Base-by-base conservation (phyloP, 2,329 filamentous ascomycete species). In the Scopulariopsis brevicaulis region DNA sequence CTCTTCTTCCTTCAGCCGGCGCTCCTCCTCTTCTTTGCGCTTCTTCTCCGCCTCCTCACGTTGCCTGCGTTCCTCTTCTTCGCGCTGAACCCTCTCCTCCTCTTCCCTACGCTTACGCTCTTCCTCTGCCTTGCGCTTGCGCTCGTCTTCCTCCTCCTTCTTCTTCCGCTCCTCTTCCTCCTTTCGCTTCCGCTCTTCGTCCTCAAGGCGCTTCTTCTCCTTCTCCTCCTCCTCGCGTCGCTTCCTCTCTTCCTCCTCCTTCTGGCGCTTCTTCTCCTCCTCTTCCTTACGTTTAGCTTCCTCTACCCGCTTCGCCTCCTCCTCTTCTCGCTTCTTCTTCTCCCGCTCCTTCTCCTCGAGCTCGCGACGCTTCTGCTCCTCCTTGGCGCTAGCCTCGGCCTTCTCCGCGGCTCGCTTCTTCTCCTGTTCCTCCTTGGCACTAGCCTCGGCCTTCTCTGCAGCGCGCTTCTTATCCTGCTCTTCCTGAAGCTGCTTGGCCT, bases 1-100 rank as follows among this genome's bases (percentile, higher is more conserved):
- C 59, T 66, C 68, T 59, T 74, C 71, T 61, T 76, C 73, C 61
- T 74, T 70, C 11, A 66, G 63, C 32, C 66, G 68, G 58, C 65
- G 67, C 59, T 65, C 68, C 57, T 73, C 69, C 59, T 72, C 71
- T 59, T 72, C 72, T 59, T 75, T 72, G 12, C 66, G 68, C 56
- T 63, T 62, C 14, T 61, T 60, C 43, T 61, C 57, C 24, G 58
- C 61, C n/a, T 34, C 67, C 65, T 50, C 64, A 63, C 51, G 68
- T 66, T 59, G 70, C 70, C 59, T 72, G 72, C 11, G 65, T 70
- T 61, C 55, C 32, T 52, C 55, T 40, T 57, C 55, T n/a, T 73
- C 71, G 10, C 65, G 68, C 32, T 67, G 61, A 58, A 61, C 61
- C 32, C 53, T 53, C 34, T 65, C 65, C 52, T 65, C 64, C 55